Base-by-base conservation (phyloP, 1,284 basidiomycete species). In the Ceratobasidium sp. region DNA sequence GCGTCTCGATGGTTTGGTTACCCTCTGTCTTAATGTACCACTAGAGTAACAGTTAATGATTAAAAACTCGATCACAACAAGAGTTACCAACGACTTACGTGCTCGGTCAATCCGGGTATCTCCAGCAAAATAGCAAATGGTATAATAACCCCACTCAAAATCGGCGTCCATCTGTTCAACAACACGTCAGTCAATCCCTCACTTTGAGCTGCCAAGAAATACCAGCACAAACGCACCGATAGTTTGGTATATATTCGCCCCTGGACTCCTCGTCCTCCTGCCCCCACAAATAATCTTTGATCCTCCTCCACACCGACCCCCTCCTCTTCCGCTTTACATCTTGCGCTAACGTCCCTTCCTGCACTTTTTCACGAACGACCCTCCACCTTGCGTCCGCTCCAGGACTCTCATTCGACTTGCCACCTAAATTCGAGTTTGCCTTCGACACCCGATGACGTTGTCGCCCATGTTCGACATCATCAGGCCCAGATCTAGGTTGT, bases 71-170 rank as follows among this genome's bases (percentile, higher is more conserved):
- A 59, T 25, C 37, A 61, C 49, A 5, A 49, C n/a, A 22, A 22
- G 59, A n/a, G 9, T 7, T 19, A 65, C 49, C 44, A 67, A 65
- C 59, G 68, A 37, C 78, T 49, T 34, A 82, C 80, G 73, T 83
- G 83, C 76, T 86, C 90, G 0, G 92, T 94, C 29, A 94, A 82
- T 17, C 91, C 91, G 0, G 93, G 93, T 59, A 95, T 92, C 81
- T 93, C 93, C 37, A 96, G 86, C 22, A 96, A 86, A 77, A 96
- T 93, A 17, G 90, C 88, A 80, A 95, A 93, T 0, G 93, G 93
- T 22, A 94, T 90, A 44, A 91, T 81, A 19, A 93, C 84, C 8
- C 93, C 93, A 9, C 90, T 89, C 25, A 94, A 78, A 71, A 94
- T 91, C 0, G 92, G 93, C 3, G 89, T 84, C 76, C 83, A 79